Conservation (phyloP, 2,329 filamentous ascomycete genomes). For the Sporothrix humicola region DNA sequence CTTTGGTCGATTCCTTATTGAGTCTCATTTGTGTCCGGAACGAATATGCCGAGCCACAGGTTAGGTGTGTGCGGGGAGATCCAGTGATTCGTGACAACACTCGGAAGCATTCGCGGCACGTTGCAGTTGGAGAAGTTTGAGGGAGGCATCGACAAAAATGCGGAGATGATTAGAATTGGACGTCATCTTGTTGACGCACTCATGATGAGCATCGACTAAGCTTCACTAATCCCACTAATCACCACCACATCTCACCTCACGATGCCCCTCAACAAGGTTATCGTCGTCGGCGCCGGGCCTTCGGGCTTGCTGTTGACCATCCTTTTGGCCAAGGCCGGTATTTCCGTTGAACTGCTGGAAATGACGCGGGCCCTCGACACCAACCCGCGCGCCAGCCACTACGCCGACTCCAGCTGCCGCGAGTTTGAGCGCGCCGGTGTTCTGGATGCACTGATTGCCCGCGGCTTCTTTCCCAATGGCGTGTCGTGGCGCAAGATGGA, state of each 20-base stretch:
- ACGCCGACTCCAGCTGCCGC: slow-evolving; percentile 39
- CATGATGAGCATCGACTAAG: neutral
- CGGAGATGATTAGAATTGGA: neutral
- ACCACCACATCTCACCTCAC: neutral
- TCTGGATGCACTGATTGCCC: slow-evolving; percentile 41
- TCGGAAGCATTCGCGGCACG: neutral
- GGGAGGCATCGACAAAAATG: neutral
- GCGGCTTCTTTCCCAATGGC: slow-evolving; percentile 40
- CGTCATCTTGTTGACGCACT: neutral
- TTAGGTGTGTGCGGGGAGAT: neutral
- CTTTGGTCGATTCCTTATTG: neutral
- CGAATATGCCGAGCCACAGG: neutral
- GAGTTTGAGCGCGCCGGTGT: slow-evolving; percentile 43
- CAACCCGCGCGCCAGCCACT: slow-evolving; percentile 44
- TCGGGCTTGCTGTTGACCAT: slow-evolving; percentile 56
- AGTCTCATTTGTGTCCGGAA: neutral
- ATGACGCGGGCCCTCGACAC: slow-evolving; percentile 41
- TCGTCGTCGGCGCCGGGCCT: slow-evolving; percentile 44
- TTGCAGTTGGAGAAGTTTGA: neutral
- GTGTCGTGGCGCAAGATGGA: slow-evolving; percentile 42
- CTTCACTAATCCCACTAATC: neutral
- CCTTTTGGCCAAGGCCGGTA: slow-evolving; percentile 58
- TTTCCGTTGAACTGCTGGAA: slow-evolving; percentile 42
- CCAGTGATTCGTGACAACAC: neutral
- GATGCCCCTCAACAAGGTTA: slow-evolving; percentile 32